Base-by-base conservation (phyloP, 345 rosid species). In the Corchorus olitorius region DNA sequence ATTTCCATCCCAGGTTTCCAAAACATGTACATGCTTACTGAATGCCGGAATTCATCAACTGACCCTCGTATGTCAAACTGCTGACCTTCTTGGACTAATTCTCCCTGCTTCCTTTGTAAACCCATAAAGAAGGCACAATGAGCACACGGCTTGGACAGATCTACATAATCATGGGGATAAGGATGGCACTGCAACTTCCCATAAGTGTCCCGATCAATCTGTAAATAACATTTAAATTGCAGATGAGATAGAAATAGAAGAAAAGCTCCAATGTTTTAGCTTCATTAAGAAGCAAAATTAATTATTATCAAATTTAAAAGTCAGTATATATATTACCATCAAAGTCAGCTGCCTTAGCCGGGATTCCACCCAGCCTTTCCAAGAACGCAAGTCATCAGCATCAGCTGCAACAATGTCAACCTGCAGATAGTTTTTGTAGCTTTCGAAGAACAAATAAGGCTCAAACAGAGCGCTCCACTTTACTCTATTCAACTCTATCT, bases 341-440 rank as follows among this genome's bases (percentile, higher is more conserved):
- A 87, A 74, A 76, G 88, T 89, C 65, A 91, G 83, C 79, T 89
- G 95, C 79, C 95, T 85, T 7, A 91, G 74, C 60, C 93, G 86
- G 14, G 95, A 91, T 83, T 91, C 93, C 52, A 91, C 95, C 91
- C 95, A 89, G 72, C 95, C 91, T 83, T 87, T 91, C 95, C 93
- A 91, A 46, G 87, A 74, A 27, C 84, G 88, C 86, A 91, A 81
- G 72, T 91, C 91, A 81, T 91, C 87, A 62, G 65, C 82, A 85
- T 89, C 83, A 6, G 82, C 84, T 49, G 91, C 95, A 79, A 84
- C 65, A 75, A 91, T 80, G 72, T 89, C 91, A 46, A 91, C 90
- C 80, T 89, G 90, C 77, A 91, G 84, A 81, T 91, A 91, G 77
- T 91, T 91, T 69, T 77, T 87, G 89, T 89, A 91, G 84, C 86